Evolutionary conservation across 768 basidiomycete genomes (phyloP).

Genomic region (Leccinum aurantiacum): DNA sequence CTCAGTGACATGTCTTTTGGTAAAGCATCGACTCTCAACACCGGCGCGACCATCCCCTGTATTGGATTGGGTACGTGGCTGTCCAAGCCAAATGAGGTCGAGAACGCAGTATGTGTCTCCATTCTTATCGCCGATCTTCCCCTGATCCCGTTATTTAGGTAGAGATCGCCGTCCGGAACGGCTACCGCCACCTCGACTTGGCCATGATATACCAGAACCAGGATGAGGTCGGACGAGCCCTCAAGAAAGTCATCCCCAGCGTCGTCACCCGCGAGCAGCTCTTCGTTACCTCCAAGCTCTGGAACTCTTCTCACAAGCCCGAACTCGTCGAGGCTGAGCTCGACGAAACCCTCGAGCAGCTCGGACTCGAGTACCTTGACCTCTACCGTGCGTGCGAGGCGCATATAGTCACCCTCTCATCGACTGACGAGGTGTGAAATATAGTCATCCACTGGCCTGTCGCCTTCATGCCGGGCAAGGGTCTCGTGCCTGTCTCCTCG

Average conservation of each 20-base stretch:
- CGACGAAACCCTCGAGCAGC: constrained; percentile 69
- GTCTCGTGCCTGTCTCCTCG: constrained; percentile 50
- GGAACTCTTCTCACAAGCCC: constrained; percentile 74
- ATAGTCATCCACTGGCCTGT: constrained; percentile 81
- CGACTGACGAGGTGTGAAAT: background rate
- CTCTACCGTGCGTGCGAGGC: constrained; percentile 58
- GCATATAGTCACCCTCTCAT: constrained; percentile 4
- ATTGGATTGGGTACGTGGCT: constrained; percentile 86
- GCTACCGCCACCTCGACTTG: constrained; percentile 84
- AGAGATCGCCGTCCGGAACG: constrained; percentile 68
- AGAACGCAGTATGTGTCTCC: constrained; percentile 53
- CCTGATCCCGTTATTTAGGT: constrained; percentile 45
- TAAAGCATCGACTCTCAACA: constrained; percentile 41
- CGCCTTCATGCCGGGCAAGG: constrained; percentile 58
- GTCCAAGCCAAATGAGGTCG: constrained; percentile 73
- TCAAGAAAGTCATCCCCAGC: constrained; percentile 74
- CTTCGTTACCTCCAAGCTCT: constrained; percentile 80
- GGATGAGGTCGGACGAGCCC: constrained; percentile 68
- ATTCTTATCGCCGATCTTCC: background rate
- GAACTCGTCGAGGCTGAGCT: constrained; percentile 69
- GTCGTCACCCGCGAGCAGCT: constrained; percentile 80
- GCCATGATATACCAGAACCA: constrained; percentile 82
- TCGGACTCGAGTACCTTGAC: constrained; percentile 77
- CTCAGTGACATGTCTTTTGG: constrained; percentile 34
- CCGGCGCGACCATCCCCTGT: constrained; percentile 61